phyloP scores from a whole-genome alignment of 345 rosid species.

The Limnanthes douglasii region DNA sequence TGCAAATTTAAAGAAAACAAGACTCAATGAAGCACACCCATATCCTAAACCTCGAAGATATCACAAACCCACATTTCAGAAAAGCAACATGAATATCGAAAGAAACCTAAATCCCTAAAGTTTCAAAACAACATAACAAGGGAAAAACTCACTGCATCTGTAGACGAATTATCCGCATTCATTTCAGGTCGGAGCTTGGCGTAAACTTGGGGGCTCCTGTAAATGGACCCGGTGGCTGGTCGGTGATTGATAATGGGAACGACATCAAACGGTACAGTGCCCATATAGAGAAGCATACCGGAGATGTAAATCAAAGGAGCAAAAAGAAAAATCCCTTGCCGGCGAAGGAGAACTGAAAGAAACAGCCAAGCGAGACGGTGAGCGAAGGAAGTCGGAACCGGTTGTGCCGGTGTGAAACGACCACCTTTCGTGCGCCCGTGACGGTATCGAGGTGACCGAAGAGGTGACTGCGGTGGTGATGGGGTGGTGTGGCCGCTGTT shows the following conservation, averaged over 20 bases:
- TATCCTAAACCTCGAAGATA: background rate
- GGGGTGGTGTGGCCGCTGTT: conserved; percentile 96
- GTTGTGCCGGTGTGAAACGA: conserved; percentile 31
- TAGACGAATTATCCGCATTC: conserved; percentile 85
- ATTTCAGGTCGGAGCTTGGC: conserved; percentile 70
- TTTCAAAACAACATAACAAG: too few relatives aligned
- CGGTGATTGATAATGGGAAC: conserved; percentile 46
- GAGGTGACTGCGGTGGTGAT: conserved; percentile 89
- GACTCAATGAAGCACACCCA: background rate
- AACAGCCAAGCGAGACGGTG: conserved; percentile 82
- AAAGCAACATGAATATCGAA: background rate
- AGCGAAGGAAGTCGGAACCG: conserved; percentile 39
- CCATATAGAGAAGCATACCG: conserved; percentile 92
- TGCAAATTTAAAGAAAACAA: too few relatives aligned
- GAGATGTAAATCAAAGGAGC: conserved; percentile 91
- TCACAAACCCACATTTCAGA: conserved; percentile 6
- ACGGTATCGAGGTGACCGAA: conserved; percentile 80
- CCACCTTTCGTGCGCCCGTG: conserved; percentile 48
- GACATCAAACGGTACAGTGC: conserved; percentile 76
- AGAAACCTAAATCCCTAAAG: too few relatives aligned
- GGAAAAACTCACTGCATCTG: conserved; percentile 58
- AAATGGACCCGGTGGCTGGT: conserved; percentile 78
- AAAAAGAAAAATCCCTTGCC: conserved; percentile 84
- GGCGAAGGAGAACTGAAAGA: conserved; percentile 78
- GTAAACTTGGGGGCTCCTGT: conserved; percentile 85